These are phyloP conservation scores for Cucurbita pepo DNA, from an alignment of 306 rosid species.

Conservation along the genomic window DNA sequence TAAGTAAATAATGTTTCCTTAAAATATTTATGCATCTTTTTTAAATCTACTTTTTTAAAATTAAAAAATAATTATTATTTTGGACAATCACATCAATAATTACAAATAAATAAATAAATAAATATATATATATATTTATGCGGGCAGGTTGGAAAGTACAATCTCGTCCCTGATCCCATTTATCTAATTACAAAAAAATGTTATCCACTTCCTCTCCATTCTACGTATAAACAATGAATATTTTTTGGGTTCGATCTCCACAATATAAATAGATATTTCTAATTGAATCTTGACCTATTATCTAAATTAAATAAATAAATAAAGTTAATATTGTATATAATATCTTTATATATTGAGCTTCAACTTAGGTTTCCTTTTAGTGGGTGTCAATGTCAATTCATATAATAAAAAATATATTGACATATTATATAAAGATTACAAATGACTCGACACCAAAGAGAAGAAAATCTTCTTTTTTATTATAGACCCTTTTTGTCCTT, in stretches of 20 bases:
- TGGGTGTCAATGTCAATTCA: background rate
- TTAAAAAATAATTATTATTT: too few relatives aligned
- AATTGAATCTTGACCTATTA: background rate
- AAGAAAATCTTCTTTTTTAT: background rate
- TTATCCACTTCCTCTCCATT: too few relatives aligned
- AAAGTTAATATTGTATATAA: background rate
- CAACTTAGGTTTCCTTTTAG: background rate
- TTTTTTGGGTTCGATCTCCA: too few relatives aligned
- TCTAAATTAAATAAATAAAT: background rate
- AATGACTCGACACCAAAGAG: background rate
- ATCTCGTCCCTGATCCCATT: too few relatives aligned
- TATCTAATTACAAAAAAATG: too few relatives aligned
- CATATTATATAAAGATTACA: background rate
- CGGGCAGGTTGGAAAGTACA: too few relatives aligned
- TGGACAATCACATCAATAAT: too few relatives aligned
- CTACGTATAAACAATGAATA: too few relatives aligned
- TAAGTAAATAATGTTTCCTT: background rate
- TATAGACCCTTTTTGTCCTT: background rate
- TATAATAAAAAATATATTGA: background rate
- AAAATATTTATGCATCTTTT: too few relatives aligned
- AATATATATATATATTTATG: too few relatives aligned
- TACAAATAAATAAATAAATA: too few relatives aligned
- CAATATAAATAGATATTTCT: too few relatives aligned
- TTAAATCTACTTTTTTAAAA: background rate
- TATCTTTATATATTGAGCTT: background rate